phyloP scores from a whole-genome alignment of 148 eudicot species.

The Rhododendron williamsianum region DNA sequence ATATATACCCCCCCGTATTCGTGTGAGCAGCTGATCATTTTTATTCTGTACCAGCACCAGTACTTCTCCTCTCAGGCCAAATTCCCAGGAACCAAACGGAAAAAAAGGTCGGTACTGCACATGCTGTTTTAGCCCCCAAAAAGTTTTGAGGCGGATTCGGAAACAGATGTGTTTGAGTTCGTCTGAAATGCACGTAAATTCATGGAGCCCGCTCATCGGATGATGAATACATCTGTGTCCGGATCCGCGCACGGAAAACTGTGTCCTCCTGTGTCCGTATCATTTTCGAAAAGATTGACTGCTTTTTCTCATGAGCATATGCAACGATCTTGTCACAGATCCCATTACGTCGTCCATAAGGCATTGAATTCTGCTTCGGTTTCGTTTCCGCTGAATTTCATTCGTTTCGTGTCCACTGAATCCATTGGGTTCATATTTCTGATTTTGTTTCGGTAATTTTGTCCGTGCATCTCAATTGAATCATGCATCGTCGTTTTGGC shows the following conservation, averaged over 20 bases:
- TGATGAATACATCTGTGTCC: background rate
- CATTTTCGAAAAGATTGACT: background rate
- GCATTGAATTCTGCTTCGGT: background rate
- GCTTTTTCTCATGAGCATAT: background rate
- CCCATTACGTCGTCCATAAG: background rate
- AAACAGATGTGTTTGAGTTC: too few species aligned
- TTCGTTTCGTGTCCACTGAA: background rate
- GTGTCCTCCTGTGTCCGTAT: background rate
- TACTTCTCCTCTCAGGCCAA: background rate
- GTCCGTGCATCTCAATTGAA: background rate
- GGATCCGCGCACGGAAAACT: background rate
- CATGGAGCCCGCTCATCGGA: too few species aligned
- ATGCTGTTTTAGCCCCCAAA: background rate
- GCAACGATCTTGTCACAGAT: constrained; percentile 2
- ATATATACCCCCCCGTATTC: background rate
- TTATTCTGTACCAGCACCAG: background rate
- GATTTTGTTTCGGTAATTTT: background rate
- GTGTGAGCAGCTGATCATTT: background rate
- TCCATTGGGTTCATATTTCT: background rate
- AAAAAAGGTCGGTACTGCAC: constrained; percentile 16
- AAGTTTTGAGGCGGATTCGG: background rate
- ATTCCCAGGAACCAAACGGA: background rate
- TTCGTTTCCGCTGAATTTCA: background rate
- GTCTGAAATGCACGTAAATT: too few species aligned
- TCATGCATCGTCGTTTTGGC: background rate